Conservation (phyloP, 768 basidiomycete genomes). For the Trametes elegans region DNA sequence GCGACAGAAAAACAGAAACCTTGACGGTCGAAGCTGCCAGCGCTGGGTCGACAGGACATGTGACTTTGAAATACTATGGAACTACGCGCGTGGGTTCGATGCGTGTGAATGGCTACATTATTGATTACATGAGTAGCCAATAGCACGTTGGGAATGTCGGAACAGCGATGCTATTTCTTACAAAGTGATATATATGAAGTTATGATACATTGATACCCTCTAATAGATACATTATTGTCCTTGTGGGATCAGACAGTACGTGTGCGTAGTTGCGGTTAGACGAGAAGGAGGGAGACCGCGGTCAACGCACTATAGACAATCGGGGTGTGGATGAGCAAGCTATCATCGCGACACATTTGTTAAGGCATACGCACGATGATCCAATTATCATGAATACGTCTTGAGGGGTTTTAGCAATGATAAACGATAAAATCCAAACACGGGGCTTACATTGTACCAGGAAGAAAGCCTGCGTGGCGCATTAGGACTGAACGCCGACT, state of each 20-base stretch:
- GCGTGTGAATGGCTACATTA: too few species aligned
- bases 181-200: neutral
- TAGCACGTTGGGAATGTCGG: too few species aligned
- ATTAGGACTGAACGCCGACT: neutral
- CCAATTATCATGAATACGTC: constrained; percentile 45
- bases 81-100: too few species aligned
- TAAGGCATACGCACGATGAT: constrained; percentile 37
- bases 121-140: too few species aligned
- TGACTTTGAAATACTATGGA: too few species aligned
- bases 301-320: constrained; percentile 22
- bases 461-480: constrained; percentile 34
- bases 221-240: too few species aligned
- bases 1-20: too few species aligned
- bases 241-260: too few species aligned
- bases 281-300: constrained; percentile 24
- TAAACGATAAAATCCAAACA: neutral
- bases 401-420: constrained; percentile 13
- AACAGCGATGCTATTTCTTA: too few species aligned
- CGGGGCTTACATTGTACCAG: constrained; percentile 43
- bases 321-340: too few species aligned
- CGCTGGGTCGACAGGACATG: too few species aligned
- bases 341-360: neutral
- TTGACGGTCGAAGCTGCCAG: too few species aligned
- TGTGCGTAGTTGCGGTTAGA: neutral
- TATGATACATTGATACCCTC: neutral